Evolutionary conservation across 441 rosid species (phyloP), one percentile per base, ranked within the genome.

Genomic region (Pelargonium australe): DNA sequence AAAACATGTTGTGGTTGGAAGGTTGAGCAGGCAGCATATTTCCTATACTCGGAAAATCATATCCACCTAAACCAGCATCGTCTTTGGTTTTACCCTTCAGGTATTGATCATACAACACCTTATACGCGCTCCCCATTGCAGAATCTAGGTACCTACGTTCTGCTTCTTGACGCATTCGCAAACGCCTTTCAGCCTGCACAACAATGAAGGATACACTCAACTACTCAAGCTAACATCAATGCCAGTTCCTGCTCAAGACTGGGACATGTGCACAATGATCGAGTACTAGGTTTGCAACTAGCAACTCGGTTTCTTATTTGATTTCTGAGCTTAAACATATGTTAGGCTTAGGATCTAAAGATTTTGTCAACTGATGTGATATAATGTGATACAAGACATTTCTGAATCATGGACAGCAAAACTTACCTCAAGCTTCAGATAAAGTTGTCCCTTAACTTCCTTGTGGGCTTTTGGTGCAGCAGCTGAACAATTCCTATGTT

Each of bases 401-500:
- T 58, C n/a, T 40, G 17, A 5, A 49, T 2, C 2, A 0, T 41
- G 16, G 20, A 31, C 23, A 68, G 47, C 43, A 37, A 11, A 68
- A 19, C 62, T 72, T 64, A 68, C 84, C 73, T 72, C 49, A 16
- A 64, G 17, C 64, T 67, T 65, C 71, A 13, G 47, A 53, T 57
- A 58, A 11, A 64, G 66, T 7, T 60, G 13, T 25, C 70, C 72
- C 9, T 7, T 67, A 43, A 3, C 23, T 40, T 66, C 55, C 62
- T 68, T 43, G 8, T n/a, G 14, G 4, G 12, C 31, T 34, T 72
- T 19, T 31, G 34, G 25, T 34, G 23, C 13, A 69, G 34, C 31
- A 47, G 53, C 63, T 19, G 20, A 43, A 41, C 0, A 1, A 13
- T 10, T 25, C 9, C 55, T 44, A 41, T n/a, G 44, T 28, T 10